Percentiles rank a stretch among this genome's conserved stretches.
These are phyloP conservation scores for Suillus lakei DNA, from an alignment of 768 basidiomycete species.

Conservation along the genomic window DNA sequence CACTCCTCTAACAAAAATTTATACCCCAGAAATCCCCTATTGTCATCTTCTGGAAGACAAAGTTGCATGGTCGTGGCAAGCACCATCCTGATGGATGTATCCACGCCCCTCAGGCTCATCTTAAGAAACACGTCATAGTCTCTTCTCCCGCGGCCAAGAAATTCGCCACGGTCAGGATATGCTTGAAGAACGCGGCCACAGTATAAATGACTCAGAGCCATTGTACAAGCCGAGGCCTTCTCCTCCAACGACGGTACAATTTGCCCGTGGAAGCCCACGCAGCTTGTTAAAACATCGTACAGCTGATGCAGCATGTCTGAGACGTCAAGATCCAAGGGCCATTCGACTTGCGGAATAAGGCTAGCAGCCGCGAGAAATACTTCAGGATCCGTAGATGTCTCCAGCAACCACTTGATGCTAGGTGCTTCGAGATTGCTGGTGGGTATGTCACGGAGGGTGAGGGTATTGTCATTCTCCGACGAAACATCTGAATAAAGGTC, in stretches of 20 bases:
- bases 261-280: neutral
- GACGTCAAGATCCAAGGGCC: neutral
- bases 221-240: neutral
- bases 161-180: neutral
- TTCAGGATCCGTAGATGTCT: neutral
- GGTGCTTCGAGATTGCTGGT: neutral
- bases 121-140: neutral
- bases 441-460: neutral
- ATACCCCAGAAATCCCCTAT: accelerated
- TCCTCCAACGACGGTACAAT: neutral
- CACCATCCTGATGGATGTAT: neutral
- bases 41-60: neutral
- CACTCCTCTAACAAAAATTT: neutral
- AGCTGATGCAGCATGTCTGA: neutral
- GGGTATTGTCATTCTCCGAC: neutral
- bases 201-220: neutral
- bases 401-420: slow-evolving; percentile 12
- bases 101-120: neutral
- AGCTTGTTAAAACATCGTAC: neutral
- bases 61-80: neutral
- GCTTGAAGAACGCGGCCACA: neutral
- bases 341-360: neutral
- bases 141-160: neutral
- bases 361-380: neutral
- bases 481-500: too few relatives aligned